Percentiles rank a stretch among this genome's conserved stretches.
phyloP scores from a whole-genome alignment of 257 asterid species.

The Solanum appendiculatum region DNA sequence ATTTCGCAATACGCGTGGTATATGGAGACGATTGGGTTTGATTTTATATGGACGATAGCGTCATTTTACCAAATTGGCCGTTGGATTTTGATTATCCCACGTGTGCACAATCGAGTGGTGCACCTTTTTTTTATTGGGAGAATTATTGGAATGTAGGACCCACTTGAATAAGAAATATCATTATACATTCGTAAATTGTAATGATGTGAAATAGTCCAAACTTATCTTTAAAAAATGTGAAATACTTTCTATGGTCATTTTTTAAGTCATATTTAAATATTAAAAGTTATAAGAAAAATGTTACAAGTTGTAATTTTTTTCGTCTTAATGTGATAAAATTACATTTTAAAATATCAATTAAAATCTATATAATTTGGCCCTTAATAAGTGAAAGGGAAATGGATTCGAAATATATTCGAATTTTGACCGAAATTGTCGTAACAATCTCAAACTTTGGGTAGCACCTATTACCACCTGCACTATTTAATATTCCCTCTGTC shows the following conservation, averaged over 20 bases:
- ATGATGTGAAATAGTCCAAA: background rate
- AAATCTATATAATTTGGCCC: background rate
- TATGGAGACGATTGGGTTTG: background rate
- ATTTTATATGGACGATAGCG: background rate
- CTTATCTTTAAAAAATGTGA: background rate
- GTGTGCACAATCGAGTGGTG: background rate
- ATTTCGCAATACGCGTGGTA: background rate
- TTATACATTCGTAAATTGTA: background rate
- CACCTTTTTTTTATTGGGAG: fast-evolving
- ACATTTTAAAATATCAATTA: no score
- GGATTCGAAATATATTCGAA: no score
- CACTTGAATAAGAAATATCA: background rate
- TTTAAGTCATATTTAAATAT: no score
- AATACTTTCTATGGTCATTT: no score
- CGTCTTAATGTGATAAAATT: no score
- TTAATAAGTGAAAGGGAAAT: no score
- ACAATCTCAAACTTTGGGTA: no score
- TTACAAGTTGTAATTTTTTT: no score
- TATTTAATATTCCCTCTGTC: no score
- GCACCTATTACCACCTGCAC: no score
- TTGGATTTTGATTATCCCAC: background rate
- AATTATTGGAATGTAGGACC: background rate
- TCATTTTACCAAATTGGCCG: background rate
- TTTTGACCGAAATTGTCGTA: no score
- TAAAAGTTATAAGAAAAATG: no score